Conservation (phyloP, 2,329 filamentous ascomycete species). For the Dactylonectria estremocensis region DNA sequence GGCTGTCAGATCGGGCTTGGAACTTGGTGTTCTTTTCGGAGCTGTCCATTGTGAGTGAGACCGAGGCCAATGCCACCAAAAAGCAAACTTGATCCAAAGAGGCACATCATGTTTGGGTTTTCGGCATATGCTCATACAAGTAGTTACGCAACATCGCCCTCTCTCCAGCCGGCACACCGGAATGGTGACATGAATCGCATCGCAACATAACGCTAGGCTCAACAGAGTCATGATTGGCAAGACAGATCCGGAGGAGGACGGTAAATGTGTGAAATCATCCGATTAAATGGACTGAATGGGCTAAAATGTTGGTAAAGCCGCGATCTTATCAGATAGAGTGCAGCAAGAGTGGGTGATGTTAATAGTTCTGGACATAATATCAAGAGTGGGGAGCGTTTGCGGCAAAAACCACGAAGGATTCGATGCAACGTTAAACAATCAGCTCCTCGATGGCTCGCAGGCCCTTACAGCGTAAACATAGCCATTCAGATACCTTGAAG, state of each 20-base stretch:
- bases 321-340: conserved; percentile 3
- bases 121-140: not conserved
- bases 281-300: conserved; percentile 5
- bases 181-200: not conserved
- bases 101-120: not conserved
- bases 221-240: conserved; percentile 6
- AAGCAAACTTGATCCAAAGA: not conserved
- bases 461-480: not conserved
- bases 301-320: not conserved
- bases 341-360: conserved; percentile 26
- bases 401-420: not conserved
- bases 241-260: not conserved
- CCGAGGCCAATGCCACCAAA: not conserved
- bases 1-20: conserved; percentile 12
- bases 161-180: no score
- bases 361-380: conserved; percentile 15
- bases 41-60: conserved; percentile 9
- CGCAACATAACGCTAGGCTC: not conserved
- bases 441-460: not conserved
- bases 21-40: conserved; percentile 13
- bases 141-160: not conserved
- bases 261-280: conserved; percentile 9
- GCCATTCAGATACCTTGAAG: not conserved
- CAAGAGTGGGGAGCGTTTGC: conserved; percentile 24
- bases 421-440: not conserved